Base-by-base conservation (phyloP, 345 rosid genomes). In the Hypericum perforatum region DNA sequence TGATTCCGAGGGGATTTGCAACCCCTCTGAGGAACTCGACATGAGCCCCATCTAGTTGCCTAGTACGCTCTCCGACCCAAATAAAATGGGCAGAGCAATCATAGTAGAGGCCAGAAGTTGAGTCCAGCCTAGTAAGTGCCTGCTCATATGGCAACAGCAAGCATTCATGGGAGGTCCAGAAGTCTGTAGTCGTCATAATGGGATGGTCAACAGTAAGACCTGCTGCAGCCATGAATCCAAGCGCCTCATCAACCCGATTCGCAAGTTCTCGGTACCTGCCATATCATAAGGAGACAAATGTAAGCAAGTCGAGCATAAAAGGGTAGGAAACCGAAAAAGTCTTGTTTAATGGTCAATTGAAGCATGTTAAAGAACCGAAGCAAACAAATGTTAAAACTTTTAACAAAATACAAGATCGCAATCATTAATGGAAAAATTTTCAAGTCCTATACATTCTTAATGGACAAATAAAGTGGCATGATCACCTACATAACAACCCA, bases 141-240 rank as follows among this genome's bases (percentile, higher is more conserved):
- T 64, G 69, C 69, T 64, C 69, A 15, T 64, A 64, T 36, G 69
- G 69, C 54, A 64, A 53, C 45, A 64, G 63, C 69, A 64, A 58
- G 54, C 69, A 64, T 43, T 64, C 69, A 46, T 64, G 69, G 54
- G 69, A 64, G 52, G 69, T 64, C 69, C 69, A 64, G 49, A 64
- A 64, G 7, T 64, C 69, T 13, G 69, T 64, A 29, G 69, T 52
- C 12, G 58, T 58, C 69, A 58, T 64, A 41, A 64, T 58, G 15
- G 69, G 69, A 64, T 64, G 69, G 38, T 64, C 69, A 40, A 58
- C 39, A 52, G 69, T 64, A n/a, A 64, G 69, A 45, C 69, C 69
- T 41, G 69, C 63, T 9, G 69, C 69, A 15, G 63, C 11, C 69
- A 64, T 64, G 54, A 64, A 64, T 46, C 69, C 69, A 41, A 64